phyloP scores from a whole-genome alignment of 2,329 filamentous ascomycete genomes.

The Parastagonospora avenae region DNA sequence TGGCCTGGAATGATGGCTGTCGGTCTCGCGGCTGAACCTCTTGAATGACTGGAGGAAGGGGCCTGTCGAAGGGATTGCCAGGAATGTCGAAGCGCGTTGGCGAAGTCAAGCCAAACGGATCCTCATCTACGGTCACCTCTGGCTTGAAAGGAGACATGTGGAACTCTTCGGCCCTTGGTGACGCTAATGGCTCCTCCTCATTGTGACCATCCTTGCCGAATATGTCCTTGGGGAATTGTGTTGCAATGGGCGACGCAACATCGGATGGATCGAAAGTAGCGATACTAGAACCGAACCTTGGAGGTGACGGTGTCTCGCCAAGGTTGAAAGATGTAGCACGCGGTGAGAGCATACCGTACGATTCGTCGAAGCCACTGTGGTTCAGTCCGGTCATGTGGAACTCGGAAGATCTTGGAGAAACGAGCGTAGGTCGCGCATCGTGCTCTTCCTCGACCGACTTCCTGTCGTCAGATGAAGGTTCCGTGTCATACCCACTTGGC shows the following conservation, averaged over 20 bases:
- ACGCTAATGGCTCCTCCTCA: slow-evolving; percentile 44
- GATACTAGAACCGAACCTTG: neutral
- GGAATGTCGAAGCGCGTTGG: slow-evolving; percentile 51
- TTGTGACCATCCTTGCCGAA: slow-evolving; percentile 32
- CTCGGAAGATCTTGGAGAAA: slow-evolving; percentile 32
- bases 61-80: slow-evolving; percentile 31
- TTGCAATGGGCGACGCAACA: slow-evolving; percentile 47
- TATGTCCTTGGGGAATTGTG: slow-evolving; percentile 42
- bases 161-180: slow-evolving; percentile 42
- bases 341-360: slow-evolving; percentile 25
- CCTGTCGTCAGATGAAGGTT: slow-evolving; percentile 13
- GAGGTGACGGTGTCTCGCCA: neutral
- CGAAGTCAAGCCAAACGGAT: slow-evolving; percentile 46
- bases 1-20: slow-evolving; percentile 44
- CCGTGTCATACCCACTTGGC: slow-evolving; percentile 31
- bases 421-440: slow-evolving; percentile 18
- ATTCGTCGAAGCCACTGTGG: slow-evolving; percentile 15
- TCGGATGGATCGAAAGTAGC: slow-evolving; percentile 15
- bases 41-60: slow-evolving; percentile 19
- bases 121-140: slow-evolving; percentile 35
- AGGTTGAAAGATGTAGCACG: slow-evolving; percentile 24
- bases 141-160: slow-evolving; percentile 46
- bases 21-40: slow-evolving; percentile 30
- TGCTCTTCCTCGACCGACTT: slow-evolving; percentile 14
- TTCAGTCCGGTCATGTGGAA: slow-evolving; percentile 21